phyloP scores from a whole-genome alignment of 2,329 filamentous ascomycete genomes.

The Penicillium sp. region DNA sequence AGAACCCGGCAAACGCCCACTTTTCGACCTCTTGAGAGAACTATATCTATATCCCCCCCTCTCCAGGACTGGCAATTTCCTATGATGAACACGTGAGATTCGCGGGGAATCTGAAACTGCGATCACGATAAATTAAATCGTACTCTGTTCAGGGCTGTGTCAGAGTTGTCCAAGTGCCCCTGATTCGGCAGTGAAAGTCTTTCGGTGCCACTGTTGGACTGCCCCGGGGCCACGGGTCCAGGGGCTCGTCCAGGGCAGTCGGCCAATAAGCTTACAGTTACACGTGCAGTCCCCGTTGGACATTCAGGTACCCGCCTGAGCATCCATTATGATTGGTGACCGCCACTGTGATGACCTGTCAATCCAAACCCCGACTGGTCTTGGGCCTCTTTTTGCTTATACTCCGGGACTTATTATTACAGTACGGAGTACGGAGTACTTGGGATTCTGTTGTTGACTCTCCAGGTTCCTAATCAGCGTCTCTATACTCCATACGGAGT shows the following conservation, averaged over 20 bases:
- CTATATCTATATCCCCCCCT: too few relatives aligned
- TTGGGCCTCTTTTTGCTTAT: not conserved
- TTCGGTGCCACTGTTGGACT: constrained; percentile 18
- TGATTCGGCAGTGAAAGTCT: constrained; percentile 21
- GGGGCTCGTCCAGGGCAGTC: constrained; percentile 11
- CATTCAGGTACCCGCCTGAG: constrained; percentile 28
- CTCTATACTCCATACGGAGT: too few relatives aligned
- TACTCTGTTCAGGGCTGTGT: not conserved
- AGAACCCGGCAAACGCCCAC: constrained; percentile 5
- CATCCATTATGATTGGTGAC: constrained; percentile 18
- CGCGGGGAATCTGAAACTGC: constrained; percentile 25
- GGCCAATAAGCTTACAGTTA: constrained; percentile 20
- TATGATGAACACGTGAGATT: constrained; percentile 26
- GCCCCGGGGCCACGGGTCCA: constrained; percentile 23
- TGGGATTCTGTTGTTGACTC: too few relatives aligned
- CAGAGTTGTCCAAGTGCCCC: constrained; percentile 1
- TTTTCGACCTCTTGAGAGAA: not conserved
- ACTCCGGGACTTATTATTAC: too few relatives aligned
- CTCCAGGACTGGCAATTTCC: constrained; percentile 12
- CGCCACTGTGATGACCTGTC: constrained; percentile 20
- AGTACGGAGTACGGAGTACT: too few relatives aligned
- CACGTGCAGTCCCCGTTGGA: constrained; percentile 13
- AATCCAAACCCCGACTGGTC: constrained; percentile 16
- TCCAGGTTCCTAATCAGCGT: too few relatives aligned
- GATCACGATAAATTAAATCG: not conserved